phyloP scores from a whole-genome alignment of 805 yeast genomes.

The Cyberlindnera maritima region DNA sequence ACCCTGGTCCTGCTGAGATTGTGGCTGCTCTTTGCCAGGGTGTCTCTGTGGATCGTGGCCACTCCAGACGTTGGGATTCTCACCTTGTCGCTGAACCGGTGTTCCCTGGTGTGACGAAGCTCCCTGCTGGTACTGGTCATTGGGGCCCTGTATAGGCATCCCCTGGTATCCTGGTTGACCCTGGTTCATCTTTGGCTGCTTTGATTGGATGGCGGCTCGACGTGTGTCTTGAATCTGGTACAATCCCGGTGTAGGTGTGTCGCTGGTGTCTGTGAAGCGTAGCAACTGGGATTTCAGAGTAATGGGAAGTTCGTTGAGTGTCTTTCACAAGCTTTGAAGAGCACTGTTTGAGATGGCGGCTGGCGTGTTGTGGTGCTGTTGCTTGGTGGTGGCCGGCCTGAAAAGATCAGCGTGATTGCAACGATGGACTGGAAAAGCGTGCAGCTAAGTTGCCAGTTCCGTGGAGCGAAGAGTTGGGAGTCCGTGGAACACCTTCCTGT shows the following conservation, averaged over 20 bases:
- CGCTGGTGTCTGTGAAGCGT: neutral
- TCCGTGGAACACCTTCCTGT: neutral
- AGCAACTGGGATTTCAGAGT: neutral
- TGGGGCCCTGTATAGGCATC: neutral
- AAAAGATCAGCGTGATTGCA: neutral
- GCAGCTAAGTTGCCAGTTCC: neutral
- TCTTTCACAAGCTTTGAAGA: neutral
- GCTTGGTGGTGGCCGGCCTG: neutral
- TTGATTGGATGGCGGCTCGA: neutral
- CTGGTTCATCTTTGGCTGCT: slow-evolving; percentile 3
- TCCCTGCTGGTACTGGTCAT: slow-evolving; percentile 2
- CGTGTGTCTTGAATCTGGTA: too few species aligned
- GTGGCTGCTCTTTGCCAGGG: slow-evolving; percentile 5
- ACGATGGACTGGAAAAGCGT: neutral
- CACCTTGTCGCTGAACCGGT: slow-evolving; percentile 6
- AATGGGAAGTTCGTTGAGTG: neutral
- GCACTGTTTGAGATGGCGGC: neutral
- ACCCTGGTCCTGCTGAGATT: slow-evolving; percentile 7
- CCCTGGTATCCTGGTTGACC: slow-evolving; percentile 5
- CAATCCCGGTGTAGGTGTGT: too few species aligned
- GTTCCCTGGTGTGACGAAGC: slow-evolving; percentile 1
- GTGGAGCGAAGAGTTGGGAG: neutral
- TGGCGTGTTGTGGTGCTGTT: neutral
- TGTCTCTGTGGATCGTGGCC: slow-evolving; percentile 3
- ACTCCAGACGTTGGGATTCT: neutral